Evolutionary conservation across 2,329 filamentous ascomycete genomes (phyloP), one percentile per base, ranked within the genome.

Genomic region (Hirsutella minnesotensis): DNA sequence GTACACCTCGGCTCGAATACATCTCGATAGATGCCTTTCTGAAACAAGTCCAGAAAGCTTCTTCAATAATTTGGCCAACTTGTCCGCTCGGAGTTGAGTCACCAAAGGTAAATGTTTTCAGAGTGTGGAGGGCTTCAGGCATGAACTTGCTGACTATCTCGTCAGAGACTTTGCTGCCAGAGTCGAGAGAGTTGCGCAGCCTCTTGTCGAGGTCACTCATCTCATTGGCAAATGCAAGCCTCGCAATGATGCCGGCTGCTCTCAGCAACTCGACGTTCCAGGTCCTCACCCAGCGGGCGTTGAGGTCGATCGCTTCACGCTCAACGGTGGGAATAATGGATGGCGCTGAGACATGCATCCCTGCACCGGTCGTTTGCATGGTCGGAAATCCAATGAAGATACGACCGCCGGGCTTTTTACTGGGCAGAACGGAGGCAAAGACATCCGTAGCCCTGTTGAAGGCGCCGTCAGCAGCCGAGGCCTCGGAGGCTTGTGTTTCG

Each of bases 381-480:
- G 92, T 98, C 3, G 92, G 90, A 56, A 98, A 98, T 0, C 92
- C 92, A 55, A 98, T 98, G 56, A 96, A 98, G 43, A 98, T 85
- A 42, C 86, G 81, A 7, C 92, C 92, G 9, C 78, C 77, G 0
- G 76, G 75, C 52, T 86, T 85, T 60, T 88, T 94, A 44, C 77
- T 87, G 3, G 92, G 92, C 5, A 96, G 65, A 1, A 98, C 89
- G 2, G 89, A 92, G 1, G 84, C 77, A 60, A 98, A 95, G 8
- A 98, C 80, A 56, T 95, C 86, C 1, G 75, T 72, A 3, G 77
- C 73, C 47, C 81, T 77, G 8, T 73, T 67, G 10, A 74, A 56
- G 15, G 65, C 59, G 5, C 61, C 66, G 2, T 65, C 58, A 16
- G 60, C 56, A 3, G 68, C 62, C 2, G 65, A 52, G 15, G 69